phyloP scores from a whole-genome alignment of 2,329 filamentous ascomycete species.

The Penicillium verrucosum region DNA sequence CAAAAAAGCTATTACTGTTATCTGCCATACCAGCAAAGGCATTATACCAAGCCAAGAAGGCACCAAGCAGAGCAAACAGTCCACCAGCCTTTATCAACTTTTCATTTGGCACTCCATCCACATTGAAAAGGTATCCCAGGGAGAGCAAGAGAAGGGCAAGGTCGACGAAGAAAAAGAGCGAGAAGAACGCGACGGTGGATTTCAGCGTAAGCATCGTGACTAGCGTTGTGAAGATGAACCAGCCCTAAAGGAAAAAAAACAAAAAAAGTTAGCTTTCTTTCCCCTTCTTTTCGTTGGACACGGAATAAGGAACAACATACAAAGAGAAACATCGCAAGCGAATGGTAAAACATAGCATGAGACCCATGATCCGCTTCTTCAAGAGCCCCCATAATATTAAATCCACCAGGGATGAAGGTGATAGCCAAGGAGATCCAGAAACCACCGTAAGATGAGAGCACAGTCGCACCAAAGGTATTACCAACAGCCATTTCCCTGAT shows the following conservation, averaged over 20 bases:
- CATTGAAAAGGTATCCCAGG: conserved; percentile 55
- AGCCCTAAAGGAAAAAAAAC: conserved; percentile 45
- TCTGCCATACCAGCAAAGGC: conserved; percentile 56
- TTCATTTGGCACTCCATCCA: conserved; percentile 10
- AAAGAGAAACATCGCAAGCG: conserved; percentile 65
- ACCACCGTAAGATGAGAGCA: conserved; percentile 71
- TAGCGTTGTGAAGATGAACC: conserved; percentile 78
- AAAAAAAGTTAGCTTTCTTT: background rate
- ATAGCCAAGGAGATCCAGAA: conserved; percentile 75
- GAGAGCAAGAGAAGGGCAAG: conserved; percentile 68
- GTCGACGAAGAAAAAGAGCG: conserved; percentile 71
- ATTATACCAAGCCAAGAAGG: conserved; percentile 55
- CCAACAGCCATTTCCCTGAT: conserved; percentile 72
- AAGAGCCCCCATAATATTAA: conserved; percentile 36
- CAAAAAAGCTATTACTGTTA: conserved; percentile 42
- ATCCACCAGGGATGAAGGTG: conserved; percentile 61
- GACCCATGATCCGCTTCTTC: conserved; percentile 27
- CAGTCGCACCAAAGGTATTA: conserved; percentile 76
- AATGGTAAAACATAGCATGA: conserved; percentile 50
- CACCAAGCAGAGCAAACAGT: conserved; percentile 52
- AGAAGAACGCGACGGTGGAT: conserved; percentile 71
- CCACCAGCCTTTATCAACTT: conserved; percentile 45
- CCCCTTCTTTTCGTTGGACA: background rate
- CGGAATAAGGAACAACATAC: background rate
- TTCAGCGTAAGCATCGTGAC: conserved; percentile 68